phyloP scores from a whole-genome alignment of 768 basidiomycete species.

The Polyporus arcularius region DNA sequence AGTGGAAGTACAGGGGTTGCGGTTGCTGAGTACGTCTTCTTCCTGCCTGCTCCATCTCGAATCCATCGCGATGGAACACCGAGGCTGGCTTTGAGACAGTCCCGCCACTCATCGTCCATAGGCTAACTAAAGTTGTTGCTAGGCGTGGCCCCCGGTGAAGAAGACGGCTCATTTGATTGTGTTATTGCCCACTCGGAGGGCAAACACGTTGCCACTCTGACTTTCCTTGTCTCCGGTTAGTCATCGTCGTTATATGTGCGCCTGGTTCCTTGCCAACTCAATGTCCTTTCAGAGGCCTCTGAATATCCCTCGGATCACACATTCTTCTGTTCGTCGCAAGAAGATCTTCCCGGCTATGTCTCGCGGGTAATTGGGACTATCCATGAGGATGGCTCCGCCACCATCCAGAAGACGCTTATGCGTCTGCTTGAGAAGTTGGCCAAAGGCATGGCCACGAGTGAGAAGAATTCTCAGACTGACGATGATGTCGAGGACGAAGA shows the following conservation, averaged over 20 bases:
- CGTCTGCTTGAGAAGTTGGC: slow-evolving; percentile 41
- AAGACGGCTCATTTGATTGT: slow-evolving; percentile 63
- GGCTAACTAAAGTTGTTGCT: background rate
- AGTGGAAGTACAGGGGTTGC: slow-evolving; percentile 6
- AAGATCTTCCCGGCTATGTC: slow-evolving; percentile 44
- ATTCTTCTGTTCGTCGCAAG: slow-evolving; percentile 56
- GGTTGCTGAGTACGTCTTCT: slow-evolving; percentile 1
- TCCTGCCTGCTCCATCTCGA: too few relatives aligned
- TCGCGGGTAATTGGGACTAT: slow-evolving; percentile 47
- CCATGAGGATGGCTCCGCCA: slow-evolving; percentile 39
- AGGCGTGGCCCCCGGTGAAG: slow-evolving; percentile 58
- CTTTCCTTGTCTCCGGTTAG: slow-evolving; percentile 38
- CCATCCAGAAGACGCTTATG: slow-evolving; percentile 48
- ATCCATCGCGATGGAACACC: too few relatives aligned
- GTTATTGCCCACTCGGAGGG: slow-evolving; percentile 35
- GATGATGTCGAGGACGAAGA: slow-evolving; percentile 22
- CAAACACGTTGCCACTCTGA: background rate
- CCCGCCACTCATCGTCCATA: too few relatives aligned
- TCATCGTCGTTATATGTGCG: background rate
- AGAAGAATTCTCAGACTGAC: slow-evolving; percentile 5
- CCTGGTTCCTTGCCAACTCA: too few relatives aligned
- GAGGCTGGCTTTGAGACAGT: too few relatives aligned
- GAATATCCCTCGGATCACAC: slow-evolving; percentile 65
- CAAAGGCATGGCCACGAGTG: slow-evolving; percentile 16
- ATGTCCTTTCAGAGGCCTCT: slow-evolving; percentile 57